Evolutionary conservation across 129 eudicot genomes (phyloP).

Genomic region (Flaveria sonorensis): DNA sequence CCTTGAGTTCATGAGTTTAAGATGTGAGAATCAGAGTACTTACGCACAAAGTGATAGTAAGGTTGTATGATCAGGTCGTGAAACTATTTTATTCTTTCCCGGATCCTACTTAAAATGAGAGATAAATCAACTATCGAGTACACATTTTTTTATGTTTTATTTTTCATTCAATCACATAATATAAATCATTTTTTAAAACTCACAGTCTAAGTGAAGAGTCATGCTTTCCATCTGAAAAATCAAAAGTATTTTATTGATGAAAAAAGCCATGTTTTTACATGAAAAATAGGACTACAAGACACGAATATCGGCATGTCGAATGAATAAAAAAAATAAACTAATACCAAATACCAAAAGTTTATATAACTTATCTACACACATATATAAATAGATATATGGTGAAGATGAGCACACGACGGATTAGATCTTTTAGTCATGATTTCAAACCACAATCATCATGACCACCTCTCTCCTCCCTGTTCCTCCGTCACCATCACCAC

Average conservation of each 20-base stretch:
- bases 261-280: slow-evolving; percentile 10
- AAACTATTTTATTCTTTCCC: too few species aligned
- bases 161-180: too few species aligned
- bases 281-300: slow-evolving; percentile 2
- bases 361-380: slow-evolving; percentile 1
- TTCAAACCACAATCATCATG: slow-evolving; percentile 44
- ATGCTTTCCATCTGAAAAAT: neutral
- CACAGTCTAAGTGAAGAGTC: neutral
- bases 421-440: slow-evolving; percentile 40
- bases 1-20: too few species aligned
- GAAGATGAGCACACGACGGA: slow-evolving; percentile 26
- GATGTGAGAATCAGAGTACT: too few species aligned
- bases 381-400: slow-evolving; percentile 28
- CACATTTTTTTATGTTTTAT: too few species aligned
- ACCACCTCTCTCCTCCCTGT: slow-evolving; percentile 21
- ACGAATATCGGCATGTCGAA: slow-evolving; percentile 1
- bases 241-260: neutral
- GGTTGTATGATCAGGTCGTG: too few species aligned
- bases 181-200: too few species aligned
- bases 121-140: too few species aligned
- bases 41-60: too few species aligned
- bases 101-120: too few species aligned
- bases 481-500: slow-evolving; percentile 32
- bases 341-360: slow-evolving; percentile 9
- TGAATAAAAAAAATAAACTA: neutral